phyloP scores from a whole-genome alignment of 148 eudicot genomes.

The Pouteria glomerata region DNA sequence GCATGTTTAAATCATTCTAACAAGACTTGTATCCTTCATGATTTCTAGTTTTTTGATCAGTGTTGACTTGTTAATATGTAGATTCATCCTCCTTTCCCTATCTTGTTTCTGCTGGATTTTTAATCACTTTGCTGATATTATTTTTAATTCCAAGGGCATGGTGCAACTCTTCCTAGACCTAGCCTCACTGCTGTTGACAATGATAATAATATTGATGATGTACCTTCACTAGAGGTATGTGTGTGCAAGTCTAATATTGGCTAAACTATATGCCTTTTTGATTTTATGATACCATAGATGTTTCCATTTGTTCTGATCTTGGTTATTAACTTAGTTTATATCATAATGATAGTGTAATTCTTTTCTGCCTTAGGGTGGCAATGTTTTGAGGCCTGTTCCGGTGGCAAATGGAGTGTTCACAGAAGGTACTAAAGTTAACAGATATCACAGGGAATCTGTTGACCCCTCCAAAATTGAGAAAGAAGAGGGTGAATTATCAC shows the following conservation, averaged over 20 bases:
- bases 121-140: constrained; percentile 13
- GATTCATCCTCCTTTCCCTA: too few relatives aligned
- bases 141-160: constrained; percentile 36
- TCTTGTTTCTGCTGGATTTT: not conserved
- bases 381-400: constrained; percentile 29
- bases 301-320: not conserved
- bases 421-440: constrained; percentile 30
- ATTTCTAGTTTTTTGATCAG: not conserved
- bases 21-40: not conserved
- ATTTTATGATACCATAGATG: not conserved
- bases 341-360: not conserved
- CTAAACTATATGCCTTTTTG: not conserved
- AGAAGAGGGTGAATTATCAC: constrained; percentile 88
- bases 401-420: constrained; percentile 34
- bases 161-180: constrained; percentile 24
- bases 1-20: not conserved
- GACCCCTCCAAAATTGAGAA: constrained; percentile 57
- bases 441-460: constrained; percentile 30
- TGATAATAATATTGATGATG: constrained; percentile 35
- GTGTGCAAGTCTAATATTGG: not conserved
- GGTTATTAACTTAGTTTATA: not conserved
- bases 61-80: not conserved
- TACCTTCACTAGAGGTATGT: constrained; percentile 44
- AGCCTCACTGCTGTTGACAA: constrained; percentile 28
- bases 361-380: constrained; percentile 42